Conservation (phyloP, 768 basidiomycete species). For the Pleurotus salmoneostramineus region DNA sequence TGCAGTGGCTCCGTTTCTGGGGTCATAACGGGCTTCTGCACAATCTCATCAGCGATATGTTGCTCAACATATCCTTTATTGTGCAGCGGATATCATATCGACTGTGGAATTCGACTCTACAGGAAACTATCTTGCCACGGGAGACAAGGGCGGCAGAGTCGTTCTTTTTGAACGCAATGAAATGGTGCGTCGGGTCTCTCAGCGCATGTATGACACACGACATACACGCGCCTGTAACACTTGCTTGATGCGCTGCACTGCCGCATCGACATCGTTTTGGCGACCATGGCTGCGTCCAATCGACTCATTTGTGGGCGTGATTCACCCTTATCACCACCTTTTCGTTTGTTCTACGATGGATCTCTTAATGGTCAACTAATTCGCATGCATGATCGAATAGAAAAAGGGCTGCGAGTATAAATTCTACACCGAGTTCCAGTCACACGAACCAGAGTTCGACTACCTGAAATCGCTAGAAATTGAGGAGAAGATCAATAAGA, state of each 20-base stretch:
- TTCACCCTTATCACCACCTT: background rate
- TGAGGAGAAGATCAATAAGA: slow-evolving; percentile 99
- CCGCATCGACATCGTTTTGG: slow-evolving; percentile 13
- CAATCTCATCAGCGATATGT: slow-evolving; percentile 9
- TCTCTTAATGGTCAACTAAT: slow-evolving; percentile 5
- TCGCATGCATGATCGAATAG: slow-evolving; percentile 33
- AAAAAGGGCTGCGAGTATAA: slow-evolving; percentile 99
- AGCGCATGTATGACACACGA: slow-evolving; percentile 4
- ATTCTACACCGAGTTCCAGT: slow-evolving; percentile 99
- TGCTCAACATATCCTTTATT: slow-evolving; percentile 16
- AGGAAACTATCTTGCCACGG: slow-evolving; percentile 98
- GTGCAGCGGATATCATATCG: slow-evolving; percentile 97
- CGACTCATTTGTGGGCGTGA: background rate
- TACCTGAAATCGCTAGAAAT: slow-evolving; percentile 99
- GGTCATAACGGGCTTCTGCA: background rate
- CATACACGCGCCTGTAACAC: slow-evolving; percentile 5
- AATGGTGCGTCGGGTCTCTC: slow-evolving; percentile 48
- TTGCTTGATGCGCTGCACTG: slow-evolving; percentile 11
- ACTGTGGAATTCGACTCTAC: slow-evolving; percentile 99
- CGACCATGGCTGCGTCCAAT: background rate
- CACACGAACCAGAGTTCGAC: slow-evolving; percentile 99
- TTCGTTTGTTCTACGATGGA: background rate
- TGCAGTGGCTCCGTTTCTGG: background rate
- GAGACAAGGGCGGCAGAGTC: slow-evolving; percentile 98
- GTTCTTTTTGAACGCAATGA: slow-evolving; percentile 99